Percentiles rank a stretch among this genome's conserved stretches.
Conservation (phyloP, 2,329 filamentous ascomycete species). For the Tolypocladium album region DNA sequence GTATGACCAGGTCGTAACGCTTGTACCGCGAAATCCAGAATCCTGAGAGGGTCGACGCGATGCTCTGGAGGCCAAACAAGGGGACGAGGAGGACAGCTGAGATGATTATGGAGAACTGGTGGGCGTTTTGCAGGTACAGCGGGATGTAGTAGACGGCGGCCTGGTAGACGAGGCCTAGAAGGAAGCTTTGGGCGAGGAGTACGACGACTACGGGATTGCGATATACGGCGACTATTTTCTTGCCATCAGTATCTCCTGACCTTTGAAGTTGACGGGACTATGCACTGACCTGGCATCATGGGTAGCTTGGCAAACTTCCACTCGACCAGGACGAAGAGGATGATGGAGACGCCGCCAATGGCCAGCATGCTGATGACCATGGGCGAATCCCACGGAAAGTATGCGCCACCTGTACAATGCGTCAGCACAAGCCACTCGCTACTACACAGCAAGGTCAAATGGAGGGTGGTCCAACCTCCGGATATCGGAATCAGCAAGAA, state of each 20-base stretch:
- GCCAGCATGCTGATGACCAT: constrained; percentile 62
- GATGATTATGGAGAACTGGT: constrained; percentile 20
- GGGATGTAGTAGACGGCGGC: constrained; percentile 50
- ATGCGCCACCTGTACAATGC: constrained; percentile 11
- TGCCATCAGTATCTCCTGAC: background rate
- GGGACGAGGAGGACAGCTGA: constrained; percentile 42
- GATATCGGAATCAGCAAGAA: constrained; percentile 54
- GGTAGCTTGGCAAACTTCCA: constrained; percentile 62
- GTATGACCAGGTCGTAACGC: constrained; percentile 50
- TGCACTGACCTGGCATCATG: constrained; percentile 47
- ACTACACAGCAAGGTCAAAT: background rate
- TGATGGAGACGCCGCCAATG: constrained; percentile 51
- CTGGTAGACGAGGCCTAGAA: constrained; percentile 51
- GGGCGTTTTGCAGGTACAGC: constrained; percentile 49
- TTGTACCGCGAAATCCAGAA: constrained; percentile 46
- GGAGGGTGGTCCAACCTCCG: constrained; percentile 25
- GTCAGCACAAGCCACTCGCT: background rate
- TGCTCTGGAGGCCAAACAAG: constrained; percentile 34
- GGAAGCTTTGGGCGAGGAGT: constrained; percentile 46
- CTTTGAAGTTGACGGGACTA: background rate
- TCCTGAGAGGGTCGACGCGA: constrained; percentile 36
- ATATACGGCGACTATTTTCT: constrained; percentile 36
- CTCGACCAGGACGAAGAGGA: constrained; percentile 58
- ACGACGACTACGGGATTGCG: constrained; percentile 38
- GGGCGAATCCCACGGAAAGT: constrained; percentile 48